phyloP scores from a whole-genome alignment of 2,329 filamentous ascomycete species.

The Huntiella moniliformis region DNA sequence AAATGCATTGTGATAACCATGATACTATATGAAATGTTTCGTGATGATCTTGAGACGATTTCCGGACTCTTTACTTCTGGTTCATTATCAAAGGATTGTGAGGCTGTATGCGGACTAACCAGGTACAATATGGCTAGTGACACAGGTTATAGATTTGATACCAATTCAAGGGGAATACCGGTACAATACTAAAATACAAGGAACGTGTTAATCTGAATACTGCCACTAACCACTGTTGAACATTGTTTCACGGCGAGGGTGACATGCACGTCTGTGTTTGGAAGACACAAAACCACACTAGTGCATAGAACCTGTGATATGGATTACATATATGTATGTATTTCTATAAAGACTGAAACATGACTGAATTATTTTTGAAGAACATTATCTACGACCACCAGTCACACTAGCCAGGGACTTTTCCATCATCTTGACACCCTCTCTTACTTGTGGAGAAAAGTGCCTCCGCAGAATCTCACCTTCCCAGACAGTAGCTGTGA shows the following conservation, averaged over 20 bases:
- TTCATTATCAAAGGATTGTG: too few relatives aligned
- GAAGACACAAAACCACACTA: neutral
- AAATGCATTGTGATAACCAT: too few relatives aligned
- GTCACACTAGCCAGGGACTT: constrained; percentile 32
- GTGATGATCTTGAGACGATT: too few relatives aligned
- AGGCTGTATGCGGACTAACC: too few relatives aligned
- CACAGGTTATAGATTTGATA: too few relatives aligned
- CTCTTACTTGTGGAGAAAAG: constrained; percentile 70
- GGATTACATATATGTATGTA: neutral
- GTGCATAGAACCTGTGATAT: neutral
- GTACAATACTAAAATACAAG: neutral
- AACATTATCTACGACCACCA: constrained; percentile 3
- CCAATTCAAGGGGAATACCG: neutral
- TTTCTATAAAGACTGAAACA: neutral
- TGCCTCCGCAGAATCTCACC: constrained; percentile 71
- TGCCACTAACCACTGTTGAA: neutral
- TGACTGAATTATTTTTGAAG: neutral
- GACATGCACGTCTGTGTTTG: neutral
- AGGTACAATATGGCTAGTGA: too few relatives aligned
- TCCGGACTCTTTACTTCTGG: too few relatives aligned
- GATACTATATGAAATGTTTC: too few relatives aligned
- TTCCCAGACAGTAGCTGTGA: constrained; percentile 82
- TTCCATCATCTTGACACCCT: constrained; percentile 51
- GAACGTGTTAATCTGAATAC: neutral
- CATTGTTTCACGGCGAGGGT: neutral